Evolutionary conservation across 2,329 filamentous ascomycete species (phyloP).

Genomic region (Clonostachys chloroleuca): DNA sequence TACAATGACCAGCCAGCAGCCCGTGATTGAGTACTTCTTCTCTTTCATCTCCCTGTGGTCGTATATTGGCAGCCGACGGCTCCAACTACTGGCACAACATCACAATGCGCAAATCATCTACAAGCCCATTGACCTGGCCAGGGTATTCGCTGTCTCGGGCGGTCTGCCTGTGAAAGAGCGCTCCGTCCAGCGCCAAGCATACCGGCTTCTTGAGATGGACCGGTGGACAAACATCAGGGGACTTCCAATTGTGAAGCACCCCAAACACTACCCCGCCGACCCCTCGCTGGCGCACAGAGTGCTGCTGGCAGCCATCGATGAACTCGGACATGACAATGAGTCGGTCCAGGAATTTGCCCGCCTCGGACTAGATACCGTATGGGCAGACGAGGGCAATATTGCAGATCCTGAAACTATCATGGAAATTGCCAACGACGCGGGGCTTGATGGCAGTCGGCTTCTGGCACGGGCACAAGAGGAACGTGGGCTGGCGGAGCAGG

Average conservation of each 20-base stretch:
- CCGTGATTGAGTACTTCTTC: constrained; percentile 17
- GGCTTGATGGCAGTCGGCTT: constrained; percentile 3
- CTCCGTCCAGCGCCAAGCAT: constrained; percentile 17
- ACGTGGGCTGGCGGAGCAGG: background rate
- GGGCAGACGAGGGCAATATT: constrained; percentile 6
- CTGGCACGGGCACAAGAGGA: constrained; percentile 1
- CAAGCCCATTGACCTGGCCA: constrained; percentile 19
- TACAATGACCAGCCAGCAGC: background rate
- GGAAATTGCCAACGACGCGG: constrained; percentile 4
- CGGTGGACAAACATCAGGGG: constrained; percentile 16
- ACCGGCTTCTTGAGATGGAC: constrained; percentile 15
- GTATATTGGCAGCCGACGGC: constrained; percentile 16
- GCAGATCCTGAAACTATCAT: constrained; percentile 5
- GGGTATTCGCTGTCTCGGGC: constrained; percentile 21
- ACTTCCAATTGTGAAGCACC: constrained; percentile 16
- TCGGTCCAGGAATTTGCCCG: constrained; percentile 6
- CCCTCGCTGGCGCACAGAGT: constrained; percentile 18
- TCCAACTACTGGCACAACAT: constrained; percentile 11
- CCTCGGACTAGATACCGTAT: constrained; percentile 4
- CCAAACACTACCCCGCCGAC: constrained; percentile 12
- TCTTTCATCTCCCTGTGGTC: constrained; percentile 23
- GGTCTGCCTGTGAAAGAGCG: constrained; percentile 22
- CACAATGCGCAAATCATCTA: constrained; percentile 16
- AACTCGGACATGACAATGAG: constrained; percentile 2
- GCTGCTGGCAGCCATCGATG: constrained; percentile 2